phyloP scores from a whole-genome alignment of 2,329 filamentous ascomycete genomes.

The Huntiella abstrusa region DNA sequence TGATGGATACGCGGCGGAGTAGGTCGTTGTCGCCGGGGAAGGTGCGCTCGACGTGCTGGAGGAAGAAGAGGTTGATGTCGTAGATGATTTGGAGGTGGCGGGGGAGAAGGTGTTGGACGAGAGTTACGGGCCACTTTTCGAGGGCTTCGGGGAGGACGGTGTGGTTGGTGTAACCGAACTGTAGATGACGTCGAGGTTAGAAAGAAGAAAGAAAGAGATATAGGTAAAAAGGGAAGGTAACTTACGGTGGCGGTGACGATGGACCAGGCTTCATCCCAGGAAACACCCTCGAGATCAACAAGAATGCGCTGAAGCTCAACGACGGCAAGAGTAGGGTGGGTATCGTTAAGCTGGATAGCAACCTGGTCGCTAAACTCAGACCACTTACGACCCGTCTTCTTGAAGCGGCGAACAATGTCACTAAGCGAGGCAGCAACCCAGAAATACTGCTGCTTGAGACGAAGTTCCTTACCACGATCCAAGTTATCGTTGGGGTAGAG shows the following conservation, averaged over 20 bases:
- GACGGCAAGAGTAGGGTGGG: conserved; percentile 87
- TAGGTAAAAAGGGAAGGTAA: conserved; percentile 11
- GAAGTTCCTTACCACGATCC: conserved; percentile 88
- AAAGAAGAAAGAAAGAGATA: conserved; percentile 7
- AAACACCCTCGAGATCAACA: conserved; percentile 70
- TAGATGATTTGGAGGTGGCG: conserved; percentile 95
- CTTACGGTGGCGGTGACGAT: conserved; percentile 52
- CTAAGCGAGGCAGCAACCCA: conserved; percentile 95
- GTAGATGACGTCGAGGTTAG: background rate
- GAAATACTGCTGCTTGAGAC: conserved; percentile 98
- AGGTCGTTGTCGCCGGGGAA: conserved; percentile 84
- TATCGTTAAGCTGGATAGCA: conserved; percentile 95
- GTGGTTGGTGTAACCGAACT: conserved; percentile 96
- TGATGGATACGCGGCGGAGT: conserved; percentile 76
- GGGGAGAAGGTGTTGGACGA: conserved; percentile 82
- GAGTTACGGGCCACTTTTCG: conserved; percentile 93
- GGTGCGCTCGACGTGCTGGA: conserved; percentile 73
- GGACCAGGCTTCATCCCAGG: conserved; percentile 83
- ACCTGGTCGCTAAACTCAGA: conserved; percentile 83
- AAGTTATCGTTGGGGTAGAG: conserved; percentile 96
- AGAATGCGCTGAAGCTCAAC: conserved; percentile 90
- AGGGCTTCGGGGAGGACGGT: conserved; percentile 91
- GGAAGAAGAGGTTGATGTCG: conserved; percentile 89
- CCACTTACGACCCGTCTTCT: conserved; percentile 88
- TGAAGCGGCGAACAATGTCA: conserved; percentile 94